These are phyloP conservation scores for Sclerotinia minor DNA, from an alignment of 2,329 filamentous ascomycete species.

Conservation along the genomic window DNA sequence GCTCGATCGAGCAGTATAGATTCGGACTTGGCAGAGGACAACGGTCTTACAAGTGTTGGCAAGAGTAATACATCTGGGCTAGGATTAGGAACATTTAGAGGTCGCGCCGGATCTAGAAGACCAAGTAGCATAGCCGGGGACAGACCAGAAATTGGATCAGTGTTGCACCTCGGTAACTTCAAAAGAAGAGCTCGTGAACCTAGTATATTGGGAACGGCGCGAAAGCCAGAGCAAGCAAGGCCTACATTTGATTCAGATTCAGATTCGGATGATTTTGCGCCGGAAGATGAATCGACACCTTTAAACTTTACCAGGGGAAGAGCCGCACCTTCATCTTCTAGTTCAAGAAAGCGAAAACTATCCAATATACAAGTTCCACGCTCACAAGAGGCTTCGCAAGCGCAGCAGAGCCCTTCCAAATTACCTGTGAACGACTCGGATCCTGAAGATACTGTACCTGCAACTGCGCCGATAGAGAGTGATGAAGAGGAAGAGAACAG, in stretches of 20 bases:
- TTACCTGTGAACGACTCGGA: conserved; percentile 24
- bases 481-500: conserved; percentile 30
- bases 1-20: conserved; percentile 41
- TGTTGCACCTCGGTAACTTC: conserved; percentile 57
- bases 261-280: conserved; percentile 54
- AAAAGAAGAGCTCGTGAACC: conserved; percentile 58
- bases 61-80: conserved; percentile 36
- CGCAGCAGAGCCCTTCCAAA: conserved; percentile 32
- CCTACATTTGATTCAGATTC: conserved; percentile 47
- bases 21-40: conserved; percentile 37
- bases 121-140: conserved; percentile 37
- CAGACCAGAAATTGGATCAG: conserved; percentile 41
- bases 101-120: conserved; percentile 28
- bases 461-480: conserved; percentile 30
- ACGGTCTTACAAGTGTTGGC: conserved; percentile 37
- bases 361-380: conserved; percentile 38
- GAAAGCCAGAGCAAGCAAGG: conserved; percentile 43
- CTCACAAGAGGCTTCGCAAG: conserved; percentile 27
- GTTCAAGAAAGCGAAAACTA: conserved; percentile 56
- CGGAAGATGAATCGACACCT: conserved; percentile 68
- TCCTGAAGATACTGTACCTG: conserved; percentile 34
- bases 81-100: conserved; percentile 40
- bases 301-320: conserved; percentile 50
- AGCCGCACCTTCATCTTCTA: conserved; percentile 30
- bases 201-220: conserved; percentile 55